Base-by-base conservation (phyloP, 139 green algal species). In the Parachlorella kessleri region DNA sequence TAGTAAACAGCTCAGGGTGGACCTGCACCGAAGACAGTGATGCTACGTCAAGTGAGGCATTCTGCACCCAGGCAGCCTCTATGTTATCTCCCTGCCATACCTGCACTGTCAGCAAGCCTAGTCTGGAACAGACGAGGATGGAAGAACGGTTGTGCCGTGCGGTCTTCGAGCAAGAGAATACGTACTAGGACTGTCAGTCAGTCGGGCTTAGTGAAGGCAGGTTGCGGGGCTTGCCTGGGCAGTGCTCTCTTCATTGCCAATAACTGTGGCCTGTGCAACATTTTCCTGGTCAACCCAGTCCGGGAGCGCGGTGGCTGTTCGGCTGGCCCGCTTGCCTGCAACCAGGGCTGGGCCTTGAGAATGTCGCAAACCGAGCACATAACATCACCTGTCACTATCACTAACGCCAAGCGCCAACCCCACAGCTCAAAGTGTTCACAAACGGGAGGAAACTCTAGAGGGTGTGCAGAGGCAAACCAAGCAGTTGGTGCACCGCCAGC, bases 1-100 rank as follows among this genome's bases (percentile, higher is more conserved):
- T 59, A 6, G 90, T 95, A 8, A 97, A 81, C 71, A 89, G 88
- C 54, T 84, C 66, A 1, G 93, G 93, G 74, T 97, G 90, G 37
- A 97, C 93, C 82, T 93, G 89, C 7, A 79, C 8, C 48, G 26
- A 36, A 55, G 18, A 30, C 8, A 73, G 67, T 55, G 65, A 70
- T 21, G 65, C 28, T 21, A 23, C 18, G 65, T 21, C 28, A 4
- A n/a, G 65, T 39, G 65, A 10, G 23, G 28, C 65, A 14, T 4
- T 26, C 5, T 42, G 33, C 28, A 14, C 4, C 5, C 23, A 28
- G 65, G 65, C n/a, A n/a, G n/a, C n/a, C n/a, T n/a, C n/a, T n/a
- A n/a, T n/a, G n/a, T n/a, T n/a, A n/a, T n/a, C n/a, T n/a, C n/a
- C n/a, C n/a, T n/a, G n/a, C n/a, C n/a, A n/a, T n/a, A n/a, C n/a